Base-by-base conservation (phyloP, 352 stramenopile species). In the Pythium periplocum region DNA sequence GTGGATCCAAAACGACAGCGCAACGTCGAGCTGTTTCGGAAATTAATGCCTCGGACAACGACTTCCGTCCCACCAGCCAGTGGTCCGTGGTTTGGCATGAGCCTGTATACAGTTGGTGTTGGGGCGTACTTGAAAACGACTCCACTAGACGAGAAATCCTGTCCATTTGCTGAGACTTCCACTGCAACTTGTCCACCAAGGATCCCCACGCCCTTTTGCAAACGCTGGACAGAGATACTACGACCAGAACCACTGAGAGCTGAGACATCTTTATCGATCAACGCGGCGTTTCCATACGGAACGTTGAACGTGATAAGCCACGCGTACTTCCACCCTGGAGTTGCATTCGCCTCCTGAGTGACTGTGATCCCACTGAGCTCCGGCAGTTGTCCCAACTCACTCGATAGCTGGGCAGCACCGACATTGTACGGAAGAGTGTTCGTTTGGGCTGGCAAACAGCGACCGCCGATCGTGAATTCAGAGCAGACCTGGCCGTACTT, bases 141-240 rank as follows among this genome's bases (percentile, higher is more conserved):
- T 0, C 75, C 73, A 38, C 66, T 86, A 1, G 33, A 62, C 0
- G 75, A 83, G 11, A 68, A 88, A 48, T 98, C 90, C 43, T 86
- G 76, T 6, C 75, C 75, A 55, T 97, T 97, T 3, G 83, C 83
- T 9, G 87, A 94, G 9, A 98, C 71, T 40, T 96, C 82, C n/a
- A 98, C 55, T 10, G 86, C 62, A 6, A 97, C 86, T 45, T 72
- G 71, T 4, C 70, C 69, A n/a, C 78, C 76, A 26, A 68, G 61
- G 10, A 89, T 36, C 10, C 66, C 69, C 17, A 69, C 57, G 10
- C 68, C 73, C 41, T 70, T 68, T 49, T 73, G 67, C 2, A 81
- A 39, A 31, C 57, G 55, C 7, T 45, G 36, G 4, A 74, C 48
- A 2, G 40, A 57, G 0, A 57, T 8, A 11, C 26, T 36, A 6